Percentiles rank a stretch among this genome's conserved stretches.
phyloP scores from a whole-genome alignment of 2,329 filamentous ascomycete species.

The Colletotrichum incanum region DNA sequence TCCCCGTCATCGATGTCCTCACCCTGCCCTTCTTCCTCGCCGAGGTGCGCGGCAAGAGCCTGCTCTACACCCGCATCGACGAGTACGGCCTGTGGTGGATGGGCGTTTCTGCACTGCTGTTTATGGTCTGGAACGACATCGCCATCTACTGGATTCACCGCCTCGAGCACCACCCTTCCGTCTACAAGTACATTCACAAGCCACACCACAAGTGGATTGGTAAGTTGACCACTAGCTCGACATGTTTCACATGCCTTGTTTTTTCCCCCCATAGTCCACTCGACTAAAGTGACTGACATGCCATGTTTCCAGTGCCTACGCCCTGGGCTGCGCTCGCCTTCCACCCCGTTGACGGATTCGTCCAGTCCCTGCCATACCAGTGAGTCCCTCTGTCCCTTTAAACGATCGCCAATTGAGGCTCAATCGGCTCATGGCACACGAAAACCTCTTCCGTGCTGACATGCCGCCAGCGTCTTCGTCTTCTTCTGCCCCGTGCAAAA shows the following conservation, averaged over 20 bases:
- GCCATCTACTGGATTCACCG: conserved; percentile 66
- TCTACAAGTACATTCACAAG: conserved; percentile 65
- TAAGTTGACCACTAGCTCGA: conserved; percentile 47
- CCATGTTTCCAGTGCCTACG: conserved; percentile 57
- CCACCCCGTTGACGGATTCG: conserved; percentile 63
- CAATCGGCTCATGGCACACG: neutral
- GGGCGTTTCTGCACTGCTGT: conserved; percentile 55
- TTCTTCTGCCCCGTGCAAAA: conserved; percentile 63
- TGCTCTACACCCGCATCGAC: conserved; percentile 57
- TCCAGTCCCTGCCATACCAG: conserved; percentile 65
- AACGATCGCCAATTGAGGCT: neutral
- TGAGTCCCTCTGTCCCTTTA: conserved; percentile 45
- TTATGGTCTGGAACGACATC: conserved; percentile 63
- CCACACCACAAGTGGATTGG: conserved; percentile 66
- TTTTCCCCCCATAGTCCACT: neutral
- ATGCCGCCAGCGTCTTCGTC: conserved; percentile 55
- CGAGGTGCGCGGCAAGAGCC: conserved; percentile 63
- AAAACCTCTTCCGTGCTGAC: conserved; percentile 28
- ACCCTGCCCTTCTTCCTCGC: conserved; percentile 63
- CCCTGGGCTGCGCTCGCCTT: conserved; percentile 64
- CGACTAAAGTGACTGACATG: neutral
- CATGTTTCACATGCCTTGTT: neutral
- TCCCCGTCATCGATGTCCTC: conserved; percentile 62
- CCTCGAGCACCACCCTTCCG: conserved; percentile 60
- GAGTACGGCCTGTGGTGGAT: conserved; percentile 61